These are phyloP conservation scores for Brassica cretica DNA, from an alignment of 345 rosid genomes.

Conservation along the genomic window DNA sequence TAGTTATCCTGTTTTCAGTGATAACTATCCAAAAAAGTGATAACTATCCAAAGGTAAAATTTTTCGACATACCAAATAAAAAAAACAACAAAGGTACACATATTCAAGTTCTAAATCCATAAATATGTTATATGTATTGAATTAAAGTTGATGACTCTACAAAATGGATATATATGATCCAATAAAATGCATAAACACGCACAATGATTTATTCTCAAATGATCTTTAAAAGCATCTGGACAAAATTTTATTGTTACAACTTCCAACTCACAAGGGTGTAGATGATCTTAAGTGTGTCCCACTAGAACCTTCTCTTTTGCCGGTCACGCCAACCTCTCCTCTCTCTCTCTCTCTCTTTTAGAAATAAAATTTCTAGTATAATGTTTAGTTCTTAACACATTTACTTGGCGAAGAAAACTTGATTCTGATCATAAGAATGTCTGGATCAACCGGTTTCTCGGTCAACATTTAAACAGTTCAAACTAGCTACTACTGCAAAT, in stretches of 20 bases:
- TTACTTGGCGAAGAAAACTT: not conserved
- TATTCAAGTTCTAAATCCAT: not conserved
- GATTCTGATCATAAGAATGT: not conserved
- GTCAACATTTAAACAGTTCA: not conserved
- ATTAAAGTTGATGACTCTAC: constrained; percentile 8
- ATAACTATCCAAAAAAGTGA: not conserved
- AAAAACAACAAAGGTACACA: constrained; percentile 1
- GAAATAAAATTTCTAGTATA: not conserved
- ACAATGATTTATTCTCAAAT: constrained; percentile 16
- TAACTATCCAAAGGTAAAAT: constrained; percentile 8
- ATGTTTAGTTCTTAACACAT: not conserved
- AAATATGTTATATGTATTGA: not conserved
- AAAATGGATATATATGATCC: constrained; percentile 7
- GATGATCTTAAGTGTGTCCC: constrained; percentile 3
- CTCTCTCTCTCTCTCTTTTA: not conserved
- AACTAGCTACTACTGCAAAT: not conserved
- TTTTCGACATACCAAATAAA: not conserved
- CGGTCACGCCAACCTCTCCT: constrained; percentile 21
- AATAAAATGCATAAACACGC: not conserved
- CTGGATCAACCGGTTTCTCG: not conserved
- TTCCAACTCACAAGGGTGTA: constrained; percentile 7
- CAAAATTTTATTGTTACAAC: constrained; percentile 25
- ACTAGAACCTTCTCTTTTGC: constrained; percentile 29
- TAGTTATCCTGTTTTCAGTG: not conserved
- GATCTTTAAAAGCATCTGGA: constrained; percentile 16